Base-by-base conservation (phyloP, 106 monocot genomes). In the Dioscorea alata region DNA sequence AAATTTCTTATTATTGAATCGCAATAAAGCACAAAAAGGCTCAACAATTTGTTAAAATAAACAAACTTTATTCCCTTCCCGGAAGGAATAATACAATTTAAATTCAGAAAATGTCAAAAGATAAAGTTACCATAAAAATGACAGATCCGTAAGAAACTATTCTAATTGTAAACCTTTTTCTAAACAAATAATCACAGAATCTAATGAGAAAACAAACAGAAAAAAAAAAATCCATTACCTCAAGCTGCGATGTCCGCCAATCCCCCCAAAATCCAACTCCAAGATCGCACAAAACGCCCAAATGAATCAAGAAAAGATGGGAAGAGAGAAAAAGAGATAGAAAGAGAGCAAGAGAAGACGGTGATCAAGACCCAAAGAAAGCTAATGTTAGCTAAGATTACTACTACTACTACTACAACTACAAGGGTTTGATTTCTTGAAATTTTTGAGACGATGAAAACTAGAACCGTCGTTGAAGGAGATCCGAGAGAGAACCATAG, bases 371-470 rank as follows among this genome's bases (percentile, higher is more conserved):
- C 33, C 13, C 32, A 48, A 49, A 66, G 65, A 19, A 66, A 21
- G 48, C 76, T 53, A 77, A 71, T 63, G 80, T 77, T 78, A 85
- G 70, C 73, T 80, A 66, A 86, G 69, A 81, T 74, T 82, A 54
- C 54, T 54, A 54, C 54, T 54, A 54, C 13, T 54, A 54, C 54
- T 16, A 54, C 13, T 54, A 10, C 42, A 8, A 80, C 72, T 59
- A 73, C 77, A 73, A 76, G 64, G 77, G 75, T 83, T 80, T 68
- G 76, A 85, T 57, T 83, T 83, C 28, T 82, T 69, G 25, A 83
- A 54, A 48, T 78, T 79, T 68, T 89, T 85, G 24, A 77, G 72
- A 67, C 82, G 82, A 75, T 85, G 76, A 12, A 73, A 76, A 64
- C 80, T 70, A 59, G 69, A 79, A 51, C 73, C 70, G 70, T 17